A percentile compares a stretch with the other conserved stretches of the same genome.
Evolutionary conservation across 805 yeast genomes (phyloP).

Genomic region (Candida xiaguanensis): DNA sequence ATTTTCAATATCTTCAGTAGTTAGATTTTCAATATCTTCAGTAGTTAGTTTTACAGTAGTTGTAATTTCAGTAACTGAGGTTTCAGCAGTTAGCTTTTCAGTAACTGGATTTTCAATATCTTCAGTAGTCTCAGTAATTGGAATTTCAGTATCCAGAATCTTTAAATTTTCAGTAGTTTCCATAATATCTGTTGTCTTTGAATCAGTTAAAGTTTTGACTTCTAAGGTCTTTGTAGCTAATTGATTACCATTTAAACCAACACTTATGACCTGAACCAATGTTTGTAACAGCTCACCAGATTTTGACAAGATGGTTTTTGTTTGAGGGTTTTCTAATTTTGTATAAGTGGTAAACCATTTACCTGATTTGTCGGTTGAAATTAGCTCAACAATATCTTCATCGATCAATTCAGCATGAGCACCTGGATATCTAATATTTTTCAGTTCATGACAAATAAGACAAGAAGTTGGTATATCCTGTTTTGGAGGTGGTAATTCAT

Average conservation of each 20-base stretch:
- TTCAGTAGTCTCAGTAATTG: too few species aligned
- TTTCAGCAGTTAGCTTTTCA: too few species aligned
- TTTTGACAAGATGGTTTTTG: neutral
- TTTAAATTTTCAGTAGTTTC: too few species aligned
- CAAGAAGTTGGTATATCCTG: neutral
- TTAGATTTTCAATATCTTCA: too few species aligned
- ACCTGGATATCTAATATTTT: neutral
- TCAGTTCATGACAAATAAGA: neutral
- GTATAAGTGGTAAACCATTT: neutral
- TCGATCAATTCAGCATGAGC: neutral
- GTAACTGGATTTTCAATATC: too few species aligned
- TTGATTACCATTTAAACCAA: neutral
- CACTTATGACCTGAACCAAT: neutral
- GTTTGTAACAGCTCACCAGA: neutral
- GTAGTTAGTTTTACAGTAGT: too few species aligned
- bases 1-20: too few species aligned
- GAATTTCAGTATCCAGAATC: too few species aligned
- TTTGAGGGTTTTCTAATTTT: neutral
- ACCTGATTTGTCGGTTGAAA: neutral
- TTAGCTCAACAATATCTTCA: neutral
- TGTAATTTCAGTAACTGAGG: too few species aligned
- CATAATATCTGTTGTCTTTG: too few species aligned
- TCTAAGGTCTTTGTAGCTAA: neutral
- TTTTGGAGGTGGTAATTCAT: neutral
- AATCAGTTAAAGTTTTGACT: neutral